Base-by-base conservation (phyloP, 2,329 filamentous ascomycete species). In the Alternaria angustiovoidea region DNA sequence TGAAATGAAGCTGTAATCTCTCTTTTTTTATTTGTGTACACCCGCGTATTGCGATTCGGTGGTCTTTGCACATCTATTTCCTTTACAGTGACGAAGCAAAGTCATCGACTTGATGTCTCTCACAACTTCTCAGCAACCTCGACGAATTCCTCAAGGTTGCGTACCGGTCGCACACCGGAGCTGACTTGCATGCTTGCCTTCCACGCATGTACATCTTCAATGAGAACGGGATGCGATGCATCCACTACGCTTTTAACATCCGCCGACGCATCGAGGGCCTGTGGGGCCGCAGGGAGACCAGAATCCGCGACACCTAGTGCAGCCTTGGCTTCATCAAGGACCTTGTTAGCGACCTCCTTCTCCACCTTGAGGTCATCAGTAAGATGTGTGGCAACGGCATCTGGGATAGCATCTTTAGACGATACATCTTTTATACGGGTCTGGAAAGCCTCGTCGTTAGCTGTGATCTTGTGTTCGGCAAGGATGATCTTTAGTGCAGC, bases 121-220 rank as follows among this genome's bases (percentile, higher is more conserved):
- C 49, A 72, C 7, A 72, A 56, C 55, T 69, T 70, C 56, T 72
- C 68, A 2, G 62, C 64, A 51, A 72, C 83, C 61, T 97, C 94
- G 76, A 97, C 91, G 78, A 94, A 98, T 72, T 93, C 91, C 63
- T 85, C 90, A 57, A 98, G 78, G 66, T 95, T 90, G 73, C 86
- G 89, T 30, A 91, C 87, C 0, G 94, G 87, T 62, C 85, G 85
- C 2, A 93, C 88, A 1, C 92, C 94, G 22, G 86, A 84, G 64
- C 89, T 95, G 28, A 92, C 86, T 60, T 86, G 82, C 70, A 97
- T 83, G 14, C 87, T 84, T 0, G 91, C 88, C 84, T 95, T 96
- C 85, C 90, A 97, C 30, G 87, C 85, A 62, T 90, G 85, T 3
- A 97, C 90, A 74, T 96, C 92, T 47, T 87, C 88, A 70, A 98